phyloP scores from a whole-genome alignment of 2,329 filamentous ascomycete species.

The Aureobasidium leucospermi region DNA sequence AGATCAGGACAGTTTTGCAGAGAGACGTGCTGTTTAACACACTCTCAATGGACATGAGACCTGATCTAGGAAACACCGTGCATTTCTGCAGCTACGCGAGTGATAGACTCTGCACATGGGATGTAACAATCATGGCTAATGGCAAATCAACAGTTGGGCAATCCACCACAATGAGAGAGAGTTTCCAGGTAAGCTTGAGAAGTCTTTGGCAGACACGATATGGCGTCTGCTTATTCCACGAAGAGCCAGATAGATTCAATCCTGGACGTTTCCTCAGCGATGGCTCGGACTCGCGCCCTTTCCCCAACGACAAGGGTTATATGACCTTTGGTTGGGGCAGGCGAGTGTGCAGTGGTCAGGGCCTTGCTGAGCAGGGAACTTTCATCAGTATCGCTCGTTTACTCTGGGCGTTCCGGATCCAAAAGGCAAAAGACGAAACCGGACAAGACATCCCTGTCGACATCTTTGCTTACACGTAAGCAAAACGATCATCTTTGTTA shows the following conservation, averaged over 20 bases:
- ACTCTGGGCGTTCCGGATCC: conserved; percentile 51
- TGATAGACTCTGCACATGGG: too few relatives aligned
- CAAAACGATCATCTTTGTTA: conserved; percentile 15
- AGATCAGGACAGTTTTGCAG: too few relatives aligned
- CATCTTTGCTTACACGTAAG: conserved; percentile 50
- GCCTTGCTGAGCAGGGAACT: conserved; percentile 52
- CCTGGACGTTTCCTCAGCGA: conserved; percentile 22
- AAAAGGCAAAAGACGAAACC: conserved; percentile 32
- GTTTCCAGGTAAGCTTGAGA: conserved; percentile 8
- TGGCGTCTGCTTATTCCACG: too few relatives aligned
- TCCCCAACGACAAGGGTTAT: conserved; percentile 35
- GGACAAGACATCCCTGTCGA: conserved; percentile 47
- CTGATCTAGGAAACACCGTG: too few relatives aligned
- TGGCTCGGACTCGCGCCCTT: conserved; percentile 35
- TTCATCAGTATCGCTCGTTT: conserved; percentile 52
- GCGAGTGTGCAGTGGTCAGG: conserved; percentile 47
- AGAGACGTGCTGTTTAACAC: too few relatives aligned
- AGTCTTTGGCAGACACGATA: too few relatives aligned
- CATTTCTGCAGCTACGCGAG: too few relatives aligned
- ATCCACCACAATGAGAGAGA: conserved; percentile 17
- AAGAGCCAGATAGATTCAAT: conserved; percentile 16
- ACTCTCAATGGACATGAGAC: too few relatives aligned
- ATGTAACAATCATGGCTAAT: background rate
- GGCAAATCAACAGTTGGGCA: conserved; percentile 20
- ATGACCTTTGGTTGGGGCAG: conserved; percentile 54